Evolutionary conservation across 495 filamentous ascomycete genomes (phyloP).

Genomic region (Apodospora peruviana): DNA sequence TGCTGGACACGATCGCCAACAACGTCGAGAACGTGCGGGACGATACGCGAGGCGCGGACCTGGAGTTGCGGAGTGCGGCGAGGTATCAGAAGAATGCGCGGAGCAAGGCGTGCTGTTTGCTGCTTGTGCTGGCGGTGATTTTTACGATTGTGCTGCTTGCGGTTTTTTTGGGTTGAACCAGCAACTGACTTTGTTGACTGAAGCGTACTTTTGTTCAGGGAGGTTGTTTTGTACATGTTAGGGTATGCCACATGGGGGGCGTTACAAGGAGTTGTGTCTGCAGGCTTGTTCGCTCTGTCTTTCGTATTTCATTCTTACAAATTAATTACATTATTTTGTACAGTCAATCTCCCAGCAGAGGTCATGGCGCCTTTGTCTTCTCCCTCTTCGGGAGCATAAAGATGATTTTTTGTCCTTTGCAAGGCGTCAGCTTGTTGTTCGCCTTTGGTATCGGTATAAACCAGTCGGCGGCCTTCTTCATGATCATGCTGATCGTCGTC

Average conservation of each 20-base stretch:
- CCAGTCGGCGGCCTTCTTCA: slow-evolving; percentile 5
- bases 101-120: slow-evolving; percentile 84
- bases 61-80: slow-evolving; percentile 75
- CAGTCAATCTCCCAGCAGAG: too few relatives aligned
- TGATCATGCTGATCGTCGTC: slow-evolving; percentile 12
- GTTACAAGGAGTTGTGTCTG: too few relatives aligned
- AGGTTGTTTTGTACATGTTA: too few relatives aligned
- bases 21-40: slow-evolving; percentile 78
- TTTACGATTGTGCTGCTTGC: slow-evolving; percentile 84
- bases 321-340: too few relatives aligned
- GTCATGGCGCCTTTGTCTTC: too few relatives aligned
- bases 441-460: slow-evolving; percentile 22
- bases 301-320: too few relatives aligned
- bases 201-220: too few relatives aligned
- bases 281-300: too few relatives aligned
- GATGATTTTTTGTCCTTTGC: slow-evolving; percentile 10
- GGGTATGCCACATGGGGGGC: too few relatives aligned
- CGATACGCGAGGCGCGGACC: slow-evolving; percentile 76
- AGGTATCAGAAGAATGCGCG: slow-evolving; percentile 90
- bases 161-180: slow-evolving; percentile 56
- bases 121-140: slow-evolving; percentile 87
- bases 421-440: slow-evolving; percentile 3
- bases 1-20: slow-evolving; percentile 80
- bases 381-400: slow-evolving; percentile 20
- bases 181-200: background rate